phyloP scores from a whole-genome alignment of 2,329 filamentous ascomycete genomes.

The Xylaria sp. region DNA sequence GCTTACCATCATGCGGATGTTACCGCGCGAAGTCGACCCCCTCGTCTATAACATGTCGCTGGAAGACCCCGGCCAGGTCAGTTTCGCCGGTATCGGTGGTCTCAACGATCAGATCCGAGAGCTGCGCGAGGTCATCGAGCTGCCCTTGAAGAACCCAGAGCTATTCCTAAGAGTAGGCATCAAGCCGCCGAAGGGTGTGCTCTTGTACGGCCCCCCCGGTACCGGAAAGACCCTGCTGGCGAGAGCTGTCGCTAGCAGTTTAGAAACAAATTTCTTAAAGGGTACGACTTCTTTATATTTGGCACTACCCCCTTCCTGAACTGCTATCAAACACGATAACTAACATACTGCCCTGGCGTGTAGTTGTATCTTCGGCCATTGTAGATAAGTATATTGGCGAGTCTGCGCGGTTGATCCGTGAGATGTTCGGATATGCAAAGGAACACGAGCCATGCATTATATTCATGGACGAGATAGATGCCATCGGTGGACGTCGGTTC shows the following conservation, averaged over 20 bases:
- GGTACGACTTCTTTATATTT: constrained; percentile 63
- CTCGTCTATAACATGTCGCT: constrained; percentile 99
- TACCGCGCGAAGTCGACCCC: constrained; percentile 97
- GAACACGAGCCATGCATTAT: constrained; percentile 99
- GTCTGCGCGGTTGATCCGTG: constrained; percentile 93
- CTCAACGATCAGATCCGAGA: constrained; percentile 99
- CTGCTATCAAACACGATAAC: constrained; percentile 15
- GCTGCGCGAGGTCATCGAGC: constrained; percentile 94
- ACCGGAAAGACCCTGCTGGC: constrained; percentile 97
- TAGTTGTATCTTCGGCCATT: constrained; percentile 97
- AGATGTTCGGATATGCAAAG: constrained; percentile 99
- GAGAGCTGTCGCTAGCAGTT: constrained; percentile 91
- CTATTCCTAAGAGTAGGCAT: constrained; percentile 96
- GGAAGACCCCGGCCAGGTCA: constrained; percentile 96
- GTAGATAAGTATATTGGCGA: constrained; percentile 99
- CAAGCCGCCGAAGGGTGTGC: constrained; percentile 97
- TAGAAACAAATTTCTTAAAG: constrained; percentile 99
- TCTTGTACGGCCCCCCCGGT: constrained; percentile 94
- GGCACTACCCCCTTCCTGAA: neutral
- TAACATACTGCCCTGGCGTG: constrained; percentile 28
- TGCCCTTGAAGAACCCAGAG: constrained; percentile 98
- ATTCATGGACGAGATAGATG: constrained; percentile 99
- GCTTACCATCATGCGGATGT: constrained; percentile 99
- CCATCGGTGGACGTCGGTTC: constrained; percentile 95
- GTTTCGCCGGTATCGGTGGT: constrained; percentile 96